phyloP scores from a whole-genome alignment of 1,139 yeast genomes.

The Yamadazyma oceani region DNA sequence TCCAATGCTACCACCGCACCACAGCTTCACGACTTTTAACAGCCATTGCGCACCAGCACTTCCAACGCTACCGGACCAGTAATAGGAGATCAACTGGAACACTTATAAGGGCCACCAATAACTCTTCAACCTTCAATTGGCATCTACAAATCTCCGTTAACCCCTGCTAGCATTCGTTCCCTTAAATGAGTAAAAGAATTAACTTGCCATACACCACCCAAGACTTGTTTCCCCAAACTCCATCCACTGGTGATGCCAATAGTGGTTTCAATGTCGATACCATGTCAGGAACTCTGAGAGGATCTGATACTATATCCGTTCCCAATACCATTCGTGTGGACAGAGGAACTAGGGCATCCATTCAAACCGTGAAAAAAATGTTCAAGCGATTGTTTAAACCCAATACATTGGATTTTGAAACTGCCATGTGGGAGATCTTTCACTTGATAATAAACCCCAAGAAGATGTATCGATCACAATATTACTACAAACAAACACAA shows the following conservation, averaged over 20 bases:
- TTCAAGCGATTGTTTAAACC: slow-evolving; percentile 59
- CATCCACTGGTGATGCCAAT: background rate
- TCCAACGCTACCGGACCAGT: no score
- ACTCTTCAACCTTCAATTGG: no score
- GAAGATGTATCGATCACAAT: slow-evolving; percentile 77
- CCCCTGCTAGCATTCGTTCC: no score
- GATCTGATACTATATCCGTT: no score
- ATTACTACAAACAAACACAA: slow-evolving; percentile 57
- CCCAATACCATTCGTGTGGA: background rate
- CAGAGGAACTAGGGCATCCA: slow-evolving; percentile 2
- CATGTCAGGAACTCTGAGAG: background rate
- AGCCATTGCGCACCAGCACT: no score
- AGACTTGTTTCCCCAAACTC: slow-evolving; percentile 36
- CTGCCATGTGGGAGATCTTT: slow-evolving; percentile 89
- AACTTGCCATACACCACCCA: slow-evolving; percentile 41
- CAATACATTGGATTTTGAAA: slow-evolving; percentile 83
- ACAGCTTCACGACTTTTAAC: no score
- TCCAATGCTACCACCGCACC: no score
- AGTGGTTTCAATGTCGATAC: slow-evolving; percentile 1
- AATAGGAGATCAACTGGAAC: no score
- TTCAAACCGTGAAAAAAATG: slow-evolving; percentile 28
- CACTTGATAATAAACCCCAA: slow-evolving; percentile 73
- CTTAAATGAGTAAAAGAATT: slow-evolving; percentile 27
- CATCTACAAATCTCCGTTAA: no score
- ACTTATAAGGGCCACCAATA: no score